Base-by-base conservation (phyloP, 78 protist genomes). In the Salpingoeca rosetta region DNA sequence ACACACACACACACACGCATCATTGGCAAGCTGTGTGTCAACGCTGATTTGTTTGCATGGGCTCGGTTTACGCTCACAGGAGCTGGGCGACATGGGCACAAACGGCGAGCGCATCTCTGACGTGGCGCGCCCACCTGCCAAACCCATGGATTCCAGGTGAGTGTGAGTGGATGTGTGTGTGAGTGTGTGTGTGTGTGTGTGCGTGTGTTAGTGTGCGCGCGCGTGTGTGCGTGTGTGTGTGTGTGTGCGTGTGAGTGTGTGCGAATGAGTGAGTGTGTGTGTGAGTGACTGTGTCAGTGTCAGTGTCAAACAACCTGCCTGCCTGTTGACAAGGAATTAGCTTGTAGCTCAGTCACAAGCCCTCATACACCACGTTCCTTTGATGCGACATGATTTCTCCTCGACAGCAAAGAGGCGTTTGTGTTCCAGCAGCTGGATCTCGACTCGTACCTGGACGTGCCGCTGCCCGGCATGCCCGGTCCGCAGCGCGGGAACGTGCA, bases 381-480 rank as follows among this genome's bases (percentile, higher is more conserved):
- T 22, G n/a, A 22, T 11, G 22, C n/a, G n/a, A 25, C 72, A 56
- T 56, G n/a, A 25, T 56, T 56, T 22, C n/a, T 11, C 11, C 11
- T 56, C 11, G 11, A 17, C 26, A 40, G 17, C 2, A 0, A 11
- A 22, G 85, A 86, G 31, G 24, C 82, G 11, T 31, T 86, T 26
- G 44, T 42, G 0, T 90, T 90, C 82, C 93, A 90, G 84, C 90
- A 90, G 83, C n/a, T 90, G 43, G 93, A 90, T 26, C 43, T 56
- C 2, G 93, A 90, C 79, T 37, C 2, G 40, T 76, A 74, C 36
- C 3, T 43, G 35, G 85, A 84, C 28, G 90, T 87, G 38, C 92
- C 91, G 0, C 76, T 91, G 26, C 51, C 81, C 0, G 90, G 88
- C 40, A 93, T 93, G 96, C 96, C 94, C 12, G 93, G 96, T 10